phyloP scores from a whole-genome alignment of 169 alveolate species.

The Cryptosporidium canis region DNA sequence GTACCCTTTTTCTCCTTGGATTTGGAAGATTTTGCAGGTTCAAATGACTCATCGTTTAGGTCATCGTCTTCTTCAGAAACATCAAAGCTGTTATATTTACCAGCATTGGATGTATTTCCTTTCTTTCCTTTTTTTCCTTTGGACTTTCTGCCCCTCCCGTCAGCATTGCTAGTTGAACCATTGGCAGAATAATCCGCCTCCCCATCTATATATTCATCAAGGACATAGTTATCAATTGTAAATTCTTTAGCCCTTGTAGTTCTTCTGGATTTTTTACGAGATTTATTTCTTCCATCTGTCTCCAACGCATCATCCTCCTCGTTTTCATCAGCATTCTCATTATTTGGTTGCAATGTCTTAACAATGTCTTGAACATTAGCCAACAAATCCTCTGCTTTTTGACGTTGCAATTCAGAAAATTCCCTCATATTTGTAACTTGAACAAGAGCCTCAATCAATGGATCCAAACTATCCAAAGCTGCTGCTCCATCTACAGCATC shows the following conservation, averaged over 20 bases:
- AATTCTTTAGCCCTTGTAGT: slow-evolving; percentile 60
- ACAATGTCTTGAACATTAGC: slow-evolving; percentile 71
- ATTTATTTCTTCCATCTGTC: slow-evolving; percentile 21
- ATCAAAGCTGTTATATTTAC: neutral
- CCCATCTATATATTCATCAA: slow-evolving; percentile 30
- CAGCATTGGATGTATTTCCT: neutral
- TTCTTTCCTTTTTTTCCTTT: slow-evolving; percentile 35
- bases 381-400: slow-evolving; percentile 57
- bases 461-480: slow-evolving; percentile 68
- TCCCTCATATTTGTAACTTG: slow-evolving; percentile 72
- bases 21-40: neutral
- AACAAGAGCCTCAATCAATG: slow-evolving; percentile 62
- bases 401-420: slow-evolving; percentile 61
- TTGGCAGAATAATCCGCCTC: neutral
- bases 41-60: slow-evolving; percentile 59
- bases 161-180: neutral
- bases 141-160: slow-evolving; percentile 15
- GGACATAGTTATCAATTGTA: slow-evolving; percentile 29
- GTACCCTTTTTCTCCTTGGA: slow-evolving; percentile 1
- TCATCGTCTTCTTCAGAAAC: slow-evolving; percentile 35
- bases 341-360: slow-evolving; percentile 63
- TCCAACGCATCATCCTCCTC: neutral
- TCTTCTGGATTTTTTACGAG: slow-evolving; percentile 59
- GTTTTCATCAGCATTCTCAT: slow-evolving; percentile 29
- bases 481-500: slow-evolving; percentile 72